Conservation (phyloP, 106 monocot species). For the Dendrobium catenatum region DNA sequence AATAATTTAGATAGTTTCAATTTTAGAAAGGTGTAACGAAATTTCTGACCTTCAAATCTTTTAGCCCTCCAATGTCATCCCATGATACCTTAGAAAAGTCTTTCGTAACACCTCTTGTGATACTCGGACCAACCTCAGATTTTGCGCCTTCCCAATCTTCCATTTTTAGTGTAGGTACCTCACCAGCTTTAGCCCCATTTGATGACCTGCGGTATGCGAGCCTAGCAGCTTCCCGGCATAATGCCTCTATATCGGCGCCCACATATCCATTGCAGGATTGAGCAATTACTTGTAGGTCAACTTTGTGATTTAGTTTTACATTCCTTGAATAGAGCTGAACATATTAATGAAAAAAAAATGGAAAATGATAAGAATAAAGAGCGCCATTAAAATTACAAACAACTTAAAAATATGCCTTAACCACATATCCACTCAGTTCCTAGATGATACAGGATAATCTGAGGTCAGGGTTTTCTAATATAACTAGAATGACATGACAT, state of each 20-base stretch:
- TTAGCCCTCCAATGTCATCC: conserved; percentile 94
- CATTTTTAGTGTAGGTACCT: conserved; percentile 27
- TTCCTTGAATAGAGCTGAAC: conserved; percentile 62
- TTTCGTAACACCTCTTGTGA: conserved; percentile 75
- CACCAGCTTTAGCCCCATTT: neutral
- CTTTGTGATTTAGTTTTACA: conserved; percentile 43
- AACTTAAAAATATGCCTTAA: neutral
- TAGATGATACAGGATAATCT: neutral
- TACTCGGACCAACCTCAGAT: conserved; percentile 61
- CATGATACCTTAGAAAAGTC: conserved; percentile 72
- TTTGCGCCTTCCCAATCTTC: conserved; percentile 82
- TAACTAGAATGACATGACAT: neutral
- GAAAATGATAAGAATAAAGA: neutral
- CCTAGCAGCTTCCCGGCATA: conserved; percentile 70
- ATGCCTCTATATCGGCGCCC: conserved; percentile 81
- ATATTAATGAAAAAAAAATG: conserved; percentile 11
- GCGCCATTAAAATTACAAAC: neutral
- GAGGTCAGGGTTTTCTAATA: neutral
- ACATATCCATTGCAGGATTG: conserved; percentile 91
- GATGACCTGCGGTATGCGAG: conserved; percentile 44
- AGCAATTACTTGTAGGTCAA: conserved; percentile 72
- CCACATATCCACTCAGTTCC: neutral
- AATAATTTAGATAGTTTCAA: neutral
- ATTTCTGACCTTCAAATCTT: conserved; percentile 71
- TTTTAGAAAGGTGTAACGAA: neutral